Conservation (phyloP, 306 rosid species). For the Cucurbita argyrosperma region DNA sequence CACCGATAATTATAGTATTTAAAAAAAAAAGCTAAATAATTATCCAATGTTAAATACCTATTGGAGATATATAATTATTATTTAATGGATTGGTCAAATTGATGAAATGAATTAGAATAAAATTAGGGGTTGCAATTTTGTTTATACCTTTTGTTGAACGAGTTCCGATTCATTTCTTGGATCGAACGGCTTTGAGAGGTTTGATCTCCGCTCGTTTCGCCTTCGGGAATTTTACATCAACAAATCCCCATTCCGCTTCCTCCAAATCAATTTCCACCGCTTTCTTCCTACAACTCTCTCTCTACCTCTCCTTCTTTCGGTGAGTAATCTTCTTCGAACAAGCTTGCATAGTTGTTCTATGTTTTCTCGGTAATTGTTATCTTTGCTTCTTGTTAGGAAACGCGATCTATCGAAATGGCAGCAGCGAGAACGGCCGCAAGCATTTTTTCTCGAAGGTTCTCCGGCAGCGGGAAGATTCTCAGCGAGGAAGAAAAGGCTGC, state of each 20-base stretch:
- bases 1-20: no score
- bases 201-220: not conserved
- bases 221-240: not conserved
- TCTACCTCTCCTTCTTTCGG: not conserved
- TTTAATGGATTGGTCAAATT: not conserved
- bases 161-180: not conserved
- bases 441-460: conserved; percentile 47
- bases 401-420: conserved; percentile 37
- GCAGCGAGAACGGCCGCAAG: conserved; percentile 40
- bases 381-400: conserved; percentile 9
- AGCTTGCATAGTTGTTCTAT: not conserved
- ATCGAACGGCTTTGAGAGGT: not conserved
- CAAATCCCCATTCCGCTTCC: not conserved
- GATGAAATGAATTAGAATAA: not conserved
- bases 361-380: not conserved
- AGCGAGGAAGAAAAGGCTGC: conserved; percentile 83
- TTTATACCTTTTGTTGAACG: not conserved
- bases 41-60: no score
- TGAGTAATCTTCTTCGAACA: not conserved
- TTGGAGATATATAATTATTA: no score
- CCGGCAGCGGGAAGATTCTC: conserved; percentile 55
- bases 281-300: not conserved
- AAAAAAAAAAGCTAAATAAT: no score
- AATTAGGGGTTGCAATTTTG: not conserved
- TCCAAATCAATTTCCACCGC: not conserved